Base-by-base conservation (phyloP, 164 flowering plant genomes). In the Magnolia kwangsiensis region DNA sequence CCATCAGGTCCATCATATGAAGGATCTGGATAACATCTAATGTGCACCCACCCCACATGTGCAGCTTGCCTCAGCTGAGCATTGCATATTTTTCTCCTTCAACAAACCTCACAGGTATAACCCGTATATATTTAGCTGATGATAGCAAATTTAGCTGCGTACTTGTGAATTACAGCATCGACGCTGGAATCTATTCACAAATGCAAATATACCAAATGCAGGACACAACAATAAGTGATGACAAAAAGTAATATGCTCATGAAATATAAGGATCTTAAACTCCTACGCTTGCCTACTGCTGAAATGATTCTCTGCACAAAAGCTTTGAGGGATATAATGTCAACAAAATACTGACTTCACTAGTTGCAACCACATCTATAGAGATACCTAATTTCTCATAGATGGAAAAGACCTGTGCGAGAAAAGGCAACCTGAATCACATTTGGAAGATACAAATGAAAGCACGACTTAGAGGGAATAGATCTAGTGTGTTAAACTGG, bases 231-330 rank as follows among this genome's bases (percentile, higher is more conserved):
- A 2, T 1, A 31, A 31, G 37, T 31, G 37, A 31, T 31, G 37
- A 31, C 1, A 31, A 2, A 31, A 31, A 31, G 37, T 31, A 1
- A 31, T 31, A 2, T 1, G 37, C 37, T 31, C 1, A 31, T 31
- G 37, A 31, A 31, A 31, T 31, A 61, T 16, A 64, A 45, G 45
- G 63, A 72, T 29, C 23, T 50, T 50, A 78, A 77, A 24, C 55
- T 80, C 88, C 11, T 85, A 89, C 79, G 76, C 97, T 95, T 90
- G 92, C 99, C 96, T 96, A 98, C 24, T 23, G 24, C 85, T 93
- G 95, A 84, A 96, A 89, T n/a, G 94, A 82, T 80, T 96, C 99
- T 84, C 98, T 89, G 84, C 95, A 89, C 98, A 98, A 94, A 75
- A 96, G 87, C 82, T 92, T 93, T 74, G 96, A 92, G 55, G 99